Conservation (phyloP, 108 stramenopile species). For the Cyclotella choctawhatcheeana region DNA sequence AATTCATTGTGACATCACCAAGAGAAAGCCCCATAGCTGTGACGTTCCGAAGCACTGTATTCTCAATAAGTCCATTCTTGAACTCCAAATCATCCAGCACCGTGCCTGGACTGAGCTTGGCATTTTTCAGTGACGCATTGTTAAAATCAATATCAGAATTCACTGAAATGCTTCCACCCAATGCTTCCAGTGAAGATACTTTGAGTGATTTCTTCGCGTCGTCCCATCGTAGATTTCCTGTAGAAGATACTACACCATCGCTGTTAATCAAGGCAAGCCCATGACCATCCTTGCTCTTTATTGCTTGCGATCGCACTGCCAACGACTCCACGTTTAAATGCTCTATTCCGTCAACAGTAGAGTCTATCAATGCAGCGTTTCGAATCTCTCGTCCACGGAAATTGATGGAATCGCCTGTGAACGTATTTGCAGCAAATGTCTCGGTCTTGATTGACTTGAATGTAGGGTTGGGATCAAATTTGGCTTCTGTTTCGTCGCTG, state of each 20-base stretch:
- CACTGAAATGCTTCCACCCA: constrained; percentile 26
- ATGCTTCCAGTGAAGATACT: constrained; percentile 26
- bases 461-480: neutral
- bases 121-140: constrained; percentile 29
- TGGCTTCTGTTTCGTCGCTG: neutral
- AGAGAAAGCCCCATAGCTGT: constrained; percentile 41
- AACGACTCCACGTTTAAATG: constrained; percentile 46
- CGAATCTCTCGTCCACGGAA: constrained; percentile 41
- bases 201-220: constrained; percentile 25
- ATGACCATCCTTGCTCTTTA: constrained; percentile 26
- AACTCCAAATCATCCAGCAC: constrained; percentile 26
- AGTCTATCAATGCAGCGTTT: constrained; percentile 36
- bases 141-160: constrained; percentile 48
- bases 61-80: constrained; percentile 39
- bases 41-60: constrained; percentile 47
- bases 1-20: constrained; percentile 39
- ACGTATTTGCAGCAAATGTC: constrained; percentile 28
- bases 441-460: constrained; percentile 13
- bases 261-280: constrained; percentile 40
- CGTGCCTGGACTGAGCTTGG: constrained; percentile 38
- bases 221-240: constrained; percentile 38
- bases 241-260: constrained; percentile 31
- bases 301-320: constrained; percentile 26
- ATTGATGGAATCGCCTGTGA: constrained; percentile 48
- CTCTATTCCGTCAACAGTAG: constrained; percentile 36